Evolutionary conservation across 1,284 basidiomycete species (phyloP), one percentile per base, ranked within the genome.

Genomic region (Salmacisia buchloeana): DNA sequence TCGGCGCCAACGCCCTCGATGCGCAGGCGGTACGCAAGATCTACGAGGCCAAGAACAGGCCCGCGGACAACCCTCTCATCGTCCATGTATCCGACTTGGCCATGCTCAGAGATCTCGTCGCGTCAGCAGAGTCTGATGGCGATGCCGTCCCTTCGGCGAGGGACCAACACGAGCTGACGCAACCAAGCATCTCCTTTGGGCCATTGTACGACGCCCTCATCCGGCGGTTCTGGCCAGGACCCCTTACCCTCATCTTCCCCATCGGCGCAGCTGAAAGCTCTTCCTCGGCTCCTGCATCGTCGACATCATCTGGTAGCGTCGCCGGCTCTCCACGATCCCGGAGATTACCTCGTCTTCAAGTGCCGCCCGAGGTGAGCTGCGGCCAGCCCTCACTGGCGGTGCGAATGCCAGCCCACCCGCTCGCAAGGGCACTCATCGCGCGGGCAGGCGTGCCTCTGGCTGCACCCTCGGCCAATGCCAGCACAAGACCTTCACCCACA

Each of bases 51-150:
- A 99, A 99, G 78, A 90, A 92, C 41, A 85, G 96, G 54, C 96
- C 96, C 1, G 83, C 89, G 2, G 96, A 99, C 81, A 99, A 99
- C 80, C 96, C 96, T 0, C 85, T 99, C 60, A 99, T 99, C 82
- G 91, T 97, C 34, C 96, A 99, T 81, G 87, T 99, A 65, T 92
- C 91, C 5, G 92, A 92, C 1, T 81, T 86, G 18, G 75, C 84
- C 54, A 97, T 97, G 94, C 94, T 71, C 18, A 56, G 61, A 10
- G 52, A 52, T 1, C 84, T 97, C 9, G 89, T 80, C 9, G 69
- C 73, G 1, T 36, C 65, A n/a, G 34, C 33, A 94, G 94, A 80
- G 80, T 85, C 29, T 29, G 23, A 15, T n/a, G 23, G 39, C 18
- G 10, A 31, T 33, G 25, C 27, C 29, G 23, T 58, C 29, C 4